Base-by-base conservation (phyloP, 768 basidiomycete genomes). In the Leccinum longicurvipes region DNA sequence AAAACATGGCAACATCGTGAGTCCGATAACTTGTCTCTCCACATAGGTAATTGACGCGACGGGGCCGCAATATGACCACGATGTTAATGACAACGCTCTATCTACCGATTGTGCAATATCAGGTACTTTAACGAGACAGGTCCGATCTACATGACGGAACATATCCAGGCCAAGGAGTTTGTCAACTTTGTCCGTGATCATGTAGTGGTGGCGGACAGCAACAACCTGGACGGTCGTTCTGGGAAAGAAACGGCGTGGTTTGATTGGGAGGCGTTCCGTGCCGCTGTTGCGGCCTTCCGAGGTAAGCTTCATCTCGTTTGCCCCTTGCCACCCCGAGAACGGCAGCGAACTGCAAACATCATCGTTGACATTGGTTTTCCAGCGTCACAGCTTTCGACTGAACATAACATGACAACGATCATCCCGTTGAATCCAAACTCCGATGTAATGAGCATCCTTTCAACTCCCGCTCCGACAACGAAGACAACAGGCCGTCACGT, bases 71-170 rank as follows among this genome's bases (percentile, higher is more conserved):
- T 31, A 25, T 27, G 28, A 29, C 21, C 19, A 27, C 24, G 23
- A 24, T n/a, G 51, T 31, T 10, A 10, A 29, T 48, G 51, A 29
- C 29, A 14, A 17, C 12, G 24, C 9, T 27, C 12, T 11, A 25
- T 14, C 25, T 12, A 6, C 25, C 4, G 17, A 46, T 24, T 27
- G 17, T n/a, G 21, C 28, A 11, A 6, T 17, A 34, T 51, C 62
- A 55, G 54, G 10, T 55, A 55, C 25, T 55, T 55, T 31, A 55
- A 55, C 31, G 54, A 55, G 42, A 55, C 54, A 10, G 54, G 54
- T 19, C 54, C 54, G 15, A 55, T 55, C 29, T 55, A 55, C 19
- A 14, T 23, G 42, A 17, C 25, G 19, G 55, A 56, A 23, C 42
- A 54, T 25, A 8, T 24, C 10, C 51, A 56, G 25, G 51, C 31